These are phyloP conservation scores for Zalerion maritima DNA, from an alignment of 495 filamentous ascomycete genomes.

Conservation along the genomic window DNA sequence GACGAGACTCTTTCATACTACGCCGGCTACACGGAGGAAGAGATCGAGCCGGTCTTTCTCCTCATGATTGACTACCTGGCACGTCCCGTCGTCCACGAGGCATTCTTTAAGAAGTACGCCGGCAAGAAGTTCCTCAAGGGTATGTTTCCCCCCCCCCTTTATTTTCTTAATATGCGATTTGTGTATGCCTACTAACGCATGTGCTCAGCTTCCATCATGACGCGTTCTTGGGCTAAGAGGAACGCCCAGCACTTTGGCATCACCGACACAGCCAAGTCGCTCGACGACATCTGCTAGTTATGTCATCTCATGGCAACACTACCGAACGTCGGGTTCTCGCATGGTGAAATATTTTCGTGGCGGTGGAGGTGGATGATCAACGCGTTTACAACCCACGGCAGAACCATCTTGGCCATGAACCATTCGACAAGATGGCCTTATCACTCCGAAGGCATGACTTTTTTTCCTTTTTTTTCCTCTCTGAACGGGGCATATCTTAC, in stretches of 20 bases:
- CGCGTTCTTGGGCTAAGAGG: conserved; percentile 86
- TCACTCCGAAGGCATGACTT: no score
- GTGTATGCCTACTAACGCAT: conserved; percentile 14
- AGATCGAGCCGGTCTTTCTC: conserved; percentile 81
- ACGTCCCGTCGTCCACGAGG: conserved; percentile 77
- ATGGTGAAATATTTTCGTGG: no score
- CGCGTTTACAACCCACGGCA: no score
- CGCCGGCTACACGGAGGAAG: conserved; percentile 80
- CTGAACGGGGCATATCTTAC: no score
- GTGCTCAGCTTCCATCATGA: conserved; percentile 70
- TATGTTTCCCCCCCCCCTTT: conserved; percentile 21
- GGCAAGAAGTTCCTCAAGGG: conserved; percentile 98
- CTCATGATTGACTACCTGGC: conserved; percentile 93
- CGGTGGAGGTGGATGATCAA: no score
- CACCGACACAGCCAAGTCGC: conserved; percentile 20
- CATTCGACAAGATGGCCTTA: no score
- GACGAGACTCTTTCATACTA: conserved; percentile 85
- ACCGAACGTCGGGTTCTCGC: no score
- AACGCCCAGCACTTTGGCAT: conserved; percentile 34
- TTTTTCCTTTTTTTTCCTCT: no score
- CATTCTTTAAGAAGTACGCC: conserved; percentile 98
- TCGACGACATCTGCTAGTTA: conserved; percentile 23
- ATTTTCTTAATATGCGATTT: conserved; percentile 3
- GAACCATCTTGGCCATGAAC: no score
- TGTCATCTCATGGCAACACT: conserved; percentile 3